Evolutionary conservation across 208 protist species (phyloP), one percentile per base, ranked within the genome.

Genomic region (Leishmania martiniquensis): DNA sequence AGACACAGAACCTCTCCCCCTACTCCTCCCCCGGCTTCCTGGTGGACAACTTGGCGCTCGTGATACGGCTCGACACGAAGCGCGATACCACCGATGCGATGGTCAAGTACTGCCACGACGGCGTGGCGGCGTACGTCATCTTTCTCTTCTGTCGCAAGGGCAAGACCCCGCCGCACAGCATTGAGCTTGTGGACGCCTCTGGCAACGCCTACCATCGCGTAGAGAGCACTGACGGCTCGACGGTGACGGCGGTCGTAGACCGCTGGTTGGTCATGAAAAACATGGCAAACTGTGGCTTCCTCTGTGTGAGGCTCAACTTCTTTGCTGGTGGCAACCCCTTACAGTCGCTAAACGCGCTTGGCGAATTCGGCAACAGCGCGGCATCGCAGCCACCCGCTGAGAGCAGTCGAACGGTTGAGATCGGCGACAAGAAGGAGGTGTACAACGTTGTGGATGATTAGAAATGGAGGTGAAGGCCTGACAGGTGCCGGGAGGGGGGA

Each of bases 61-160:
- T 93, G 13, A 45, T 86, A 3, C 84, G 90, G 10, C 59, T 97
- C 22, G 93, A 97, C 54, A 63, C 82, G 29, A 93, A 92, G 84
- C 82, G 83, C 44, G 85, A 86, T 32, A 66, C 54, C 4, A 67
- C 45, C 32, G 80, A 91, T 17, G 81, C 81, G 42, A 76, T 83
- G 66, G 74, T 70, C 17, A 79, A 73, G 51, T 89, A 78, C 72
- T 75, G 81, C 77, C 47, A 85, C 4, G 55, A 82, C 0, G 82
- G 91, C 71, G 84, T 94, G 37, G 55, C 78, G 45, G 82, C 83
- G 4, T 81, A 93, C 62, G 85, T 96, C 51, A 73, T 97, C 69
- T 96, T 96, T 72, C 71, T 95, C 52, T 95, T 97, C 84, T 87
- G 80, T 59, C 89, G 90, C 66, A 91, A 88, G 47, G 85, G 88